Base-by-base conservation (phyloP, 1,139 yeast species). In the Nadsonia commutata region DNA sequence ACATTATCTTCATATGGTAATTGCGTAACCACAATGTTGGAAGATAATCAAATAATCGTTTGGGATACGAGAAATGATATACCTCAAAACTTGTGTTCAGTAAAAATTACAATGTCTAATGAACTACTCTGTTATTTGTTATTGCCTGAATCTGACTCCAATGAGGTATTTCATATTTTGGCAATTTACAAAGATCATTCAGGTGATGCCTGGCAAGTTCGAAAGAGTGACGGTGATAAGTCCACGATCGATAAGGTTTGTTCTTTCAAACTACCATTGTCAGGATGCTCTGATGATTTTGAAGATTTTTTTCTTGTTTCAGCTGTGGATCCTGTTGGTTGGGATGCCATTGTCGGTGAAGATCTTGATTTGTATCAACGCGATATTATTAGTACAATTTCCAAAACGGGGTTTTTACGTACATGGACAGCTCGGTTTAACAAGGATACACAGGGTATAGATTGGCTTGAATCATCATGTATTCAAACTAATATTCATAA, bases 241-340 rank as follows among this genome's bases (percentile, higher is more conserved):
- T 38, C 36, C 50, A 9, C 49, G 48, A 17, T 37, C 41, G 2
- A 44, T 49, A 20, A 40, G 39, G n/a, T 47, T 56, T 19, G 60
- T 59, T 4, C 40, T 47, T 3, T 27, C 13, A 16, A 27, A 13
- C n/a, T 27, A 27, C 33, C 33, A 5, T 4, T 27, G 5, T 5
- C 3, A 27, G 33, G 9, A 3, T 13, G n/a, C 9, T 52, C 49
- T 0, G 53, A 51, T 6, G 48, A 48, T 7, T 37, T 36, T 11
- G 57, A 60, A 3, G 57, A 57, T 0, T 59, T 78, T 2, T 69
- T 70, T 48, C 59, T 64, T 19, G 72, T 80, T 6, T 69, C 80
- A 1, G 66, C 76, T 0, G 76, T 83, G 18, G 90, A 84, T 54
- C 81, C 83, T 1, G 81, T 76, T 3, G 80, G 80, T 17, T 69